These are phyloP conservation scores for Tuber microsphaerosporum DNA, from an alignment of 495 filamentous ascomycete species.

Conservation along the genomic window DNA sequence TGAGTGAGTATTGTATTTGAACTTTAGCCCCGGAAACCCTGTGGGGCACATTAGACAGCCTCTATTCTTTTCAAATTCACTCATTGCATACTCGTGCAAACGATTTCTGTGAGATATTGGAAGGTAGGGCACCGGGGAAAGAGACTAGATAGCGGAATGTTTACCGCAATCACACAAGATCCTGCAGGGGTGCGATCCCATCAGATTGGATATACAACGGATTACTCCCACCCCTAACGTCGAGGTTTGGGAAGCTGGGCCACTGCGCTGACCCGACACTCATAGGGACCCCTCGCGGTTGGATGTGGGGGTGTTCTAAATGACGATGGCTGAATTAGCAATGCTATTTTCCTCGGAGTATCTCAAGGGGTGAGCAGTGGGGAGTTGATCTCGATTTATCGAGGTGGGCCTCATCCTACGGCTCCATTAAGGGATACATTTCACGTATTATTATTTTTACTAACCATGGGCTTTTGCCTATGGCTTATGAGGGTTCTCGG, in stretches of 20 bases:
- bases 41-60: not conserved
- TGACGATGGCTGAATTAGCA: not conserved
- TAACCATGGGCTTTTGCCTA: not conserved
- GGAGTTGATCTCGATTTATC: not conserved
- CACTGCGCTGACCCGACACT: not conserved
- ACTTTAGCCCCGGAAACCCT: not conserved
- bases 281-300: not conserved
- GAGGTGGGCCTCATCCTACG: not conserved
- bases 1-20: not conserved
- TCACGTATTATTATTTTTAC: not conserved
- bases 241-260: not conserved
- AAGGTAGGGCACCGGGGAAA: not conserved
- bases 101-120: not conserved
- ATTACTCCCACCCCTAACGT: not conserved
- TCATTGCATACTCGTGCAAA: not conserved
- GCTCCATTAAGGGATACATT: not conserved
- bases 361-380: not conserved
- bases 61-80: not conserved
- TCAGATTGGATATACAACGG: not conserved
- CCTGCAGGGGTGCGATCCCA: not conserved
- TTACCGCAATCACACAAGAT: not conserved
- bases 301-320: not conserved
- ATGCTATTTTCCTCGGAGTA: not conserved
- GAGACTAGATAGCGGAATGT: not conserved
- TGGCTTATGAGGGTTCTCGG: not conserved